A percentile compares a stretch with the other conserved stretches of the same genome.
Conservation (phyloP, 176 grass and related monocot species). For the Carex myosuroides region DNA sequence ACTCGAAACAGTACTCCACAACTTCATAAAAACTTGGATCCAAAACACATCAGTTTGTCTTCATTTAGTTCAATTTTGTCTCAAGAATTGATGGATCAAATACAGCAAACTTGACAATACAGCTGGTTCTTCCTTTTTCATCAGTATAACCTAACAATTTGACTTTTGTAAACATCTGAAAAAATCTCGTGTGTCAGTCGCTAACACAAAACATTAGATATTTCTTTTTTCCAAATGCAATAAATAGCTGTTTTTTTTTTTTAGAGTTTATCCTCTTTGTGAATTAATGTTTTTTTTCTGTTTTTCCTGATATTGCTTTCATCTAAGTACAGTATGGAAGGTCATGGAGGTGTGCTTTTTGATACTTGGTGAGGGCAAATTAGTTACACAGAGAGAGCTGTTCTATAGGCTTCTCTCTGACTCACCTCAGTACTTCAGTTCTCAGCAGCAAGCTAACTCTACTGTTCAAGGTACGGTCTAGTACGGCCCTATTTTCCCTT, state of each 20-base stretch:
- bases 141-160: not conserved
- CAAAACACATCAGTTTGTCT: not conserved
- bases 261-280: not conserved
- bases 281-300: not conserved
- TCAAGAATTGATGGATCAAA: not conserved
- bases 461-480: constrained; percentile 52
- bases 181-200: not conserved
- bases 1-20: not conserved
- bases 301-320: not conserved
- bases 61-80: not conserved
- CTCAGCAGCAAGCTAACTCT: constrained; percentile 54
- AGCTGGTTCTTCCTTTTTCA: not conserved
- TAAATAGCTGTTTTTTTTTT: not conserved
- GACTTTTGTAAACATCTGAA: not conserved
- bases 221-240: not conserved
- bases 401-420: constrained; percentile 81
- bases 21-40: not conserved
- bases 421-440: constrained; percentile 65
- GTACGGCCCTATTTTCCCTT: not conserved
- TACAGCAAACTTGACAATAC: not conserved
- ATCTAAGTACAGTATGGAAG: constrained; percentile 60
- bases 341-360: constrained; percentile 78
- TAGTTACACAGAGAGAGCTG: constrained; percentile 63
- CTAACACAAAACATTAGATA: not conserved
- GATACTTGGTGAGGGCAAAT: constrained; percentile 69